Evolutionary conservation across 257 asterid genomes (phyloP).

Genomic region (Jacaranda mimosifolia): DNA sequence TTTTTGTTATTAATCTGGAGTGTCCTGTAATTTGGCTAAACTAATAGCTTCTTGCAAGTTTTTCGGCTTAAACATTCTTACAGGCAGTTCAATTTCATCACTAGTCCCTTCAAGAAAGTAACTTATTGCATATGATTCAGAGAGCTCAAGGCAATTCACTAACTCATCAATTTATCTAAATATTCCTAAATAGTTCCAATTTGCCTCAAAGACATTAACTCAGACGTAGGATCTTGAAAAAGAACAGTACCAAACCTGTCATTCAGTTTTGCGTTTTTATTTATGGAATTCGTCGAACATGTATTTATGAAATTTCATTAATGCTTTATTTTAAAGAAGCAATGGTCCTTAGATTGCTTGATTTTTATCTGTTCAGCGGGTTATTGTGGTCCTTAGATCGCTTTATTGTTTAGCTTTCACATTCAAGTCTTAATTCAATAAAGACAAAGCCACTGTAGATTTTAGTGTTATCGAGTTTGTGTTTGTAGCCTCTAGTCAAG

Average conservation of each 20-base stretch:
- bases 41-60: background rate
- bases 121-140: no score
- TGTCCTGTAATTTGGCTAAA: background rate
- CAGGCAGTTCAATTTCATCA: no score
- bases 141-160: no score
- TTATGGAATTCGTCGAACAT: background rate
- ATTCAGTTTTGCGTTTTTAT: no score
- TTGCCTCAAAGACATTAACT: no score
- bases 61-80: background rate
- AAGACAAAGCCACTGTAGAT: slow-evolving; percentile 28
- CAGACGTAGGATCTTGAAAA: no score
- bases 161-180: no score
- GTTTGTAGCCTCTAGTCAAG: background rate
- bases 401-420: slow-evolving; percentile 11
- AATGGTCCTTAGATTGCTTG: background rate
- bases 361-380: background rate
- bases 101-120: no score
- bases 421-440: slow-evolving; percentile 20
- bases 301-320: background rate
- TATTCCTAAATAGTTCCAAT: no score
- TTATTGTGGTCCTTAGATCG: no score
- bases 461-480: slow-evolving; percentile 29
- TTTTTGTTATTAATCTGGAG: no score
- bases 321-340: slow-evolving; percentile 11
- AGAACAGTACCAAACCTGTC: no score